Percentiles rank a stretch among this genome's conserved stretches.
Conservation (phyloP, 1,139 yeast species). For the Kurtzmaniella quercitrusa region DNA sequence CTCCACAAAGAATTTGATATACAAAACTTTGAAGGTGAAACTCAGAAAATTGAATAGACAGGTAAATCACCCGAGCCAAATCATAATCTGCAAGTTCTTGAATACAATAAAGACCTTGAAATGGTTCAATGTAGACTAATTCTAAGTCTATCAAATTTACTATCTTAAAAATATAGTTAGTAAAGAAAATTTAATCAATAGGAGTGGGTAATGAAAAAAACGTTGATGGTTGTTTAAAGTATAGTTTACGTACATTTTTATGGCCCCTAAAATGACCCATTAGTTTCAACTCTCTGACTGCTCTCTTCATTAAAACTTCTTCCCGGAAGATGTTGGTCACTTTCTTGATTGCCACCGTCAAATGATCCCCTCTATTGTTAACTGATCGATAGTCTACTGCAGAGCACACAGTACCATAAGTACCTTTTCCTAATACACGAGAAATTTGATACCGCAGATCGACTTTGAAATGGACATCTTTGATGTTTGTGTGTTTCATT, state of each 20-base stretch:
- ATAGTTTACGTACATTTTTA: constrained; percentile 45
- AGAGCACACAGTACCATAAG: constrained; percentile 85
- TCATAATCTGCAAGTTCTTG: constrained; percentile 78
- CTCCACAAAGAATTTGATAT: constrained; percentile 77
- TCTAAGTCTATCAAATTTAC: constrained; percentile 72
- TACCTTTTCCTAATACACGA: constrained; percentile 75
- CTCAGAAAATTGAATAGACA: constrained; percentile 75
- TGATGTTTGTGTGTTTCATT: constrained; percentile 1
- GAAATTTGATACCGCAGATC: constrained; percentile 62
- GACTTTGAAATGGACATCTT: constrained; percentile 52
- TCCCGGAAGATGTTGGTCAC: constrained; percentile 63
- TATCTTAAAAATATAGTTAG: constrained; percentile 32
- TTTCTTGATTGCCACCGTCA: constrained; percentile 68
- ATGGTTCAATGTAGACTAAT: constrained; percentile 59
- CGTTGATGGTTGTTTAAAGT: too few relatives aligned
- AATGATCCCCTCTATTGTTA: constrained; percentile 13
- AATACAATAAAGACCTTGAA: constrained; percentile 81
- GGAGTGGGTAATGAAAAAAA: too few relatives aligned
- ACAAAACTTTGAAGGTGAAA: constrained; percentile 72
- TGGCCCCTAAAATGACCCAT: constrained; percentile 83
- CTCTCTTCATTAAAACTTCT: constrained; percentile 65
- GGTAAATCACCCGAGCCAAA: constrained; percentile 71
- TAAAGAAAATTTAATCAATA: too few relatives aligned
- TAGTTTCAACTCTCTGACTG: constrained; percentile 71
- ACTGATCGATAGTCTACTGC: constrained; percentile 55